These are phyloP conservation scores for Pichia inconspicua DNA, from an alignment of 1,139 yeast species.

Conservation along the genomic window DNA sequence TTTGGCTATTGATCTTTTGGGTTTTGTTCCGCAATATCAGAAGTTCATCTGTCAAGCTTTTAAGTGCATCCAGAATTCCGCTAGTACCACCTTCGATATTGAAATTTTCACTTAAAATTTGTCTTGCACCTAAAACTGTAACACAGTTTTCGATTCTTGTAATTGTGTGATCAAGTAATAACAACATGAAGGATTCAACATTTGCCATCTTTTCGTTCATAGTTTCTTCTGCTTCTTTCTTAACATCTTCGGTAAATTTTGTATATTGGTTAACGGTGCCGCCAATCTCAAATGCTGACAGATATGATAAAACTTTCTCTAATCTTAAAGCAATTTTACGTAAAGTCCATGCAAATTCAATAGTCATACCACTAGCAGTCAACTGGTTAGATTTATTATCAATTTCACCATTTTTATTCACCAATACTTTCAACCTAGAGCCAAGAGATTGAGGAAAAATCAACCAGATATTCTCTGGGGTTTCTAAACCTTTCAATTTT, in stretches of 20 bases:
- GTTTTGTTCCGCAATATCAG: background rate
- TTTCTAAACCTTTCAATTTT: conserved; percentile 90
- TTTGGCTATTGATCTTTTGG: background rate
- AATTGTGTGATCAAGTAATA: conserved; percentile 54
- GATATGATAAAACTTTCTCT: conserved; percentile 34
- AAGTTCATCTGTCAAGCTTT: conserved; percentile 8
- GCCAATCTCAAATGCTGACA: conserved; percentile 5
- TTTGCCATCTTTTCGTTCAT: conserved; percentile 12
- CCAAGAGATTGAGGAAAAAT: conserved; percentile 63
- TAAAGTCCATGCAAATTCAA: conserved; percentile 36
- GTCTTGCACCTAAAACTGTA: conserved; percentile 22
- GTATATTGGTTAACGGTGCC: conserved; percentile 3
- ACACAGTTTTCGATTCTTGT: conserved; percentile 57
- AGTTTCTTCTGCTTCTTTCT: conserved; percentile 16
- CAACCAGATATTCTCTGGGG: conserved; percentile 79
- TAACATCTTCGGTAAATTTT: conserved; percentile 14
- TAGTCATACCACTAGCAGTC: conserved; percentile 24
- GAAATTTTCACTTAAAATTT: conserved; percentile 5
- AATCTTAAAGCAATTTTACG: conserved; percentile 42
- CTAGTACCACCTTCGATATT: background rate
- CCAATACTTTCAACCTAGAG: conserved; percentile 43
- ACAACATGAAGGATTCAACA: conserved; percentile 32
- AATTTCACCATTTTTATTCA: conserved; percentile 21
- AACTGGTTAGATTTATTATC: conserved; percentile 22
- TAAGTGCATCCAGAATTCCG: conserved; percentile 4